These are phyloP conservation scores for Diaporthe ampelina DNA, from an alignment of 2,329 filamentous ascomycete species.

Conservation along the genomic window DNA sequence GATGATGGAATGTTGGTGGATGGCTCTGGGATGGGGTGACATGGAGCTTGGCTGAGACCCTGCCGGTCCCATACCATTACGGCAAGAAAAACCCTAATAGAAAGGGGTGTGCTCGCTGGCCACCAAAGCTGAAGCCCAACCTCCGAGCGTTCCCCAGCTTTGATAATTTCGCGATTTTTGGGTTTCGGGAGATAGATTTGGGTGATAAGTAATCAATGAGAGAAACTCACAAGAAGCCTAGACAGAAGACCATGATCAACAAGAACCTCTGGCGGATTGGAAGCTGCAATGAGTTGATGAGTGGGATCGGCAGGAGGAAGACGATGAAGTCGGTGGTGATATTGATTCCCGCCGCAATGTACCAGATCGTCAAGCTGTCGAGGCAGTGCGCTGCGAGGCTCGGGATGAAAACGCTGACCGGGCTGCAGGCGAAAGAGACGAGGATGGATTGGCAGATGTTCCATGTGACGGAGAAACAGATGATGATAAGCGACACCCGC, in stretches of 20 bases:
- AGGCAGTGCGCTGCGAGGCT: slow-evolving; percentile 41
- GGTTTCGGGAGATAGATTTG: background rate
- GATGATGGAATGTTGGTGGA: no score
- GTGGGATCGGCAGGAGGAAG: slow-evolving; percentile 55
- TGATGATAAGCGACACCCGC: slow-evolving; percentile 32
- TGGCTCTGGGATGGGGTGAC: background rate
- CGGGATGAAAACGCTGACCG: slow-evolving; percentile 46
- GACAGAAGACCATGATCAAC: slow-evolving; percentile 43
- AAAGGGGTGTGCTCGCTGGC: background rate
- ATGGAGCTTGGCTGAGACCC: slow-evolving; percentile 12
- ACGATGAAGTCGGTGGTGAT: slow-evolving; percentile 53
- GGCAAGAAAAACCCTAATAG: background rate
- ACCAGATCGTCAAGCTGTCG: slow-evolving; percentile 44
- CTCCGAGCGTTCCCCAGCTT: background rate
- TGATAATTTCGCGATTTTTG: background rate
- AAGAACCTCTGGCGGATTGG: slow-evolving; percentile 43
- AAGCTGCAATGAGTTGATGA: slow-evolving; percentile 53
- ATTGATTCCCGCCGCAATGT: slow-evolving; percentile 51
- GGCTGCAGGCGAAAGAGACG: slow-evolving; percentile 49
- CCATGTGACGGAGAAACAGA: slow-evolving; percentile 47
- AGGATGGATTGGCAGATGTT: slow-evolving; percentile 46
- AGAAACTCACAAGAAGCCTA: slow-evolving; percentile 44
- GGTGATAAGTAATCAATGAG: no score
- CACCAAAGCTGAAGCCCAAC: background rate
- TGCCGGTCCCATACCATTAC: background rate